Percentiles rank a stretch among this genome's conserved stretches.
phyloP scores from a whole-genome alignment of 2,329 filamentous ascomycete genomes.

The Aspergillus alliaceus region DNA sequence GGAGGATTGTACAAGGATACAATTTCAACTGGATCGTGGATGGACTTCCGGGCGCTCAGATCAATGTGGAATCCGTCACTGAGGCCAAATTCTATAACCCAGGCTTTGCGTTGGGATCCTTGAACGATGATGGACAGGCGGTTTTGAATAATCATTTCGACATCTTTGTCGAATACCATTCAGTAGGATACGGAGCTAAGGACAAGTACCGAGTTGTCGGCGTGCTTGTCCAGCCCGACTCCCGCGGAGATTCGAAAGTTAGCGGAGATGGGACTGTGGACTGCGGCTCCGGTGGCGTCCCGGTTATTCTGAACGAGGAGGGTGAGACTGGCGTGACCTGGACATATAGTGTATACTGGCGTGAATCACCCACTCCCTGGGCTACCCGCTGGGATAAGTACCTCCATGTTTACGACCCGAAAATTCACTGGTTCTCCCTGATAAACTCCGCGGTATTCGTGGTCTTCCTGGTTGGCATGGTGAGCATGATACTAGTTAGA shows the following conservation, averaged over 20 bases:
- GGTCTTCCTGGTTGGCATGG: constrained; percentile 84
- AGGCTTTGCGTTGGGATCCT: constrained; percentile 75
- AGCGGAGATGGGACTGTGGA: constrained; percentile 57
- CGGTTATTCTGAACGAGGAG: constrained; percentile 65
- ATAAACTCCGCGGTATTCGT: constrained; percentile 96
- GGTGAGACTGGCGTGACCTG: constrained; percentile 70
- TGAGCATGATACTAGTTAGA: constrained; percentile 85
- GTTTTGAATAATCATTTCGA: constrained; percentile 93
- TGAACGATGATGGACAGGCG: constrained; percentile 56
- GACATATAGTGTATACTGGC: constrained; percentile 93
- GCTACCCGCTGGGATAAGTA: constrained; percentile 99
- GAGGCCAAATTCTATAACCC: constrained; percentile 83
- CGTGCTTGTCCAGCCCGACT: constrained; percentile 81
- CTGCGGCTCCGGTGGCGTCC: constrained; percentile 60
- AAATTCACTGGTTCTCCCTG: constrained; percentile 98
- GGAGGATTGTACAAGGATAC: constrained; percentile 79
- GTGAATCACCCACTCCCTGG: constrained; percentile 80
- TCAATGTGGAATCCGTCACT: constrained; percentile 73
- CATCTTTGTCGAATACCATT: constrained; percentile 89
- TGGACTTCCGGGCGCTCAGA: constrained; percentile 85
- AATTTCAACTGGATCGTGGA: constrained; percentile 96
- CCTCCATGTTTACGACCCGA: constrained; percentile 92
- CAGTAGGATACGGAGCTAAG: constrained; percentile 57
- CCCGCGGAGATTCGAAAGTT: constrained; percentile 58
- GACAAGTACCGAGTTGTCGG: constrained; percentile 85